Base-by-base conservation (phyloP, 805 yeast genomes). In the Ogataea nonfermentans region DNA sequence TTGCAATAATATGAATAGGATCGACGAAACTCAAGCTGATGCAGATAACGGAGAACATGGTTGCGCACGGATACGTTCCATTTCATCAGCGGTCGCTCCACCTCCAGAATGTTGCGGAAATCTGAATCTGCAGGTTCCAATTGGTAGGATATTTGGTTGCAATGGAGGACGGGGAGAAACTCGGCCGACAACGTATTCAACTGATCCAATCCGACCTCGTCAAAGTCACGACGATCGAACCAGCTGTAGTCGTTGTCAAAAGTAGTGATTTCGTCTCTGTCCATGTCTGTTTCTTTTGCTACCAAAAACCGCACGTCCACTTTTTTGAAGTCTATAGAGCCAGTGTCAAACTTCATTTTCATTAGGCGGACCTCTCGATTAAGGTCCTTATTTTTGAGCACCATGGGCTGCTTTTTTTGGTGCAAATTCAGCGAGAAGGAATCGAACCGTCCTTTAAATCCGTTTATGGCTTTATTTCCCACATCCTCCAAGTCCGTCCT, bases 21-120 rank as follows among this genome's bases (percentile, higher is more conserved):
- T 16, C 67, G 63, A 16, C 76, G 62, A 36, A 71, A 57, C 9
- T 67, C 70, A 23, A 76, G 58, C 32, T 73, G 64, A 41, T 76
- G 74, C 16, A 79, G 56, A 52, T 83, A 86, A 30, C 78, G 73
- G 56, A 76, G 73, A 31, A 87, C 63, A 9, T 76, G 65, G 52
- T 88, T 78, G 40, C 96, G 67, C 8, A 80, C 72, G 3, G 65
- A 56, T 44, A 84, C 80, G 59, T 84, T 82, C 96, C 96, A 89
- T 49, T 79, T 84, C 49, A 89, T 56, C 51, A 81, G 76, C 59
- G 87, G 70, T 40, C 82, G 78, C 49, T 88, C 89, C 15, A 87
- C 64, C 43, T 81, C 75, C 59, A 83, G 87, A 34, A 88, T 66
- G 56, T 90, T 89, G 43, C 73, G 74, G 61, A 77, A 84, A 8